Evolutionary conservation across 2,329 filamentous ascomycete genomes (phyloP), one percentile per base, ranked within the genome.

Genomic region (Plectosphaerella cucumerina): DNA sequence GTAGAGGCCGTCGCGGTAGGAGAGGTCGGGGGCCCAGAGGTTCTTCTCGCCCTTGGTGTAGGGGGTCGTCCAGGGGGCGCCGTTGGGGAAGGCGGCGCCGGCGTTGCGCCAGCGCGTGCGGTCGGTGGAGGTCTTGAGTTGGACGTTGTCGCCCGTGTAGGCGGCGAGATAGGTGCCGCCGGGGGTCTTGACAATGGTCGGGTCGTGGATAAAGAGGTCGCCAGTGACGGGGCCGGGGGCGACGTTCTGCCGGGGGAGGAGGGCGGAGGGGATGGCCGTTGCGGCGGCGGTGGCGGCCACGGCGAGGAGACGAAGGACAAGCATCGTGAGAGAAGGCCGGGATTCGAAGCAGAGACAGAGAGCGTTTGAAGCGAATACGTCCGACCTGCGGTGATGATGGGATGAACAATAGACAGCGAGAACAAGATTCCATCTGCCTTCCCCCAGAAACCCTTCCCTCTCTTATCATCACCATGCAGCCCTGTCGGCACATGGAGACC

Each of bases 1-100:
- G 58, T 64, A 66, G 51, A 59, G 50, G 0, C 59, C 62, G 47
- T 65, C 62, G 23, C 57, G 63, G 54, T 61, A 66, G 1, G 70
- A 67, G 6, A 81, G 74, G 57, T 85, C 81, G 0, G 82, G 82
- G 0, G 82, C 82, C 78, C 53, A 71, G 33, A 67, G 64, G 39
- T 66, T 66, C 51, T 53, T 56, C 2, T 59, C 62, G 23, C 62
- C 62, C 3, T 53, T 51, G 22, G 63, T 65, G 44, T 66, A 66
- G 15, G 58, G 50, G 1, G 59, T 63, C 0, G 64, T 66, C 64
- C 64, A 66, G 0, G 64, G 55, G 6, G 64, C 63, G 3, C 64
- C 64, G 22, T 56, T 58, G 14, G 64, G 64, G 53, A 66, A 66
- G 9, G 51, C 64, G 15, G 58, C 53, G 1, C 64, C 64, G 41